phyloP scores from a whole-genome alignment of 352 stramenopile genomes.

The Globisporangium nagaii region DNA sequence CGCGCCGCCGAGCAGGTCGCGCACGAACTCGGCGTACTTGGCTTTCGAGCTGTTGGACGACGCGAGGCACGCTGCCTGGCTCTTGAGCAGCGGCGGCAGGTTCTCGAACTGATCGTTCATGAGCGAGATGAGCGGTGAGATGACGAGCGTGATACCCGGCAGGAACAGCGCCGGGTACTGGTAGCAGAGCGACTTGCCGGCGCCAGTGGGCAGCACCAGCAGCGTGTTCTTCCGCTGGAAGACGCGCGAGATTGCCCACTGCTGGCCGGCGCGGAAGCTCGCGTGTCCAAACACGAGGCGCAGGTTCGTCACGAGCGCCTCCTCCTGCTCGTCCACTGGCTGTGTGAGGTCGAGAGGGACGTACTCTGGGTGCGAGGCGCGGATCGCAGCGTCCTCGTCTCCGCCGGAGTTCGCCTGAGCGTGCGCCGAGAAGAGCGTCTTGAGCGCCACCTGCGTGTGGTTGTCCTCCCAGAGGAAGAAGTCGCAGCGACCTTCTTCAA shows the following conservation, averaged over 20 bases:
- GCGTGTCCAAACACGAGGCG: constrained; percentile 82
- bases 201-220: constrained; percentile 95
- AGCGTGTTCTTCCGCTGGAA: constrained; percentile 67
- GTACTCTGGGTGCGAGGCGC: constrained; percentile 19
- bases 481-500: constrained; percentile 77
- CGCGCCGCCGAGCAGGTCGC: constrained; percentile 50
- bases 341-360: constrained; percentile 48
- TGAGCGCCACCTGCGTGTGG: constrained; percentile 53
- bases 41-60: constrained; percentile 47
- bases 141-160: constrained; percentile 87
- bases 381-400: neutral
- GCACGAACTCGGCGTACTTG: constrained; percentile 59
- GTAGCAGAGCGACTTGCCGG: constrained; percentile 98
- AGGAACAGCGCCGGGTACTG: constrained; percentile 88
- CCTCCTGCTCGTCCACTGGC: constrained; percentile 31
- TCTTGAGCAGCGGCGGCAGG: constrained; percentile 62
- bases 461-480: constrained; percentile 86
- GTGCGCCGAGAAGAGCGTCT: constrained; percentile 30
- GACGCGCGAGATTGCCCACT: constrained; percentile 81
- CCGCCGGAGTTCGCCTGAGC: neutral
- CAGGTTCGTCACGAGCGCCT: constrained; percentile 65
- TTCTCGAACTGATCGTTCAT: constrained; percentile 91
- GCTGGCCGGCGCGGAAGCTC: constrained; percentile 69
- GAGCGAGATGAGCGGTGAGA: constrained; percentile 90
- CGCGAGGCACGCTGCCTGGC: constrained; percentile 50